Evolutionary conservation across 202 grass and related monocot species (phyloP).

Genomic region (Schoenoplectus tabernaemontani): DNA sequence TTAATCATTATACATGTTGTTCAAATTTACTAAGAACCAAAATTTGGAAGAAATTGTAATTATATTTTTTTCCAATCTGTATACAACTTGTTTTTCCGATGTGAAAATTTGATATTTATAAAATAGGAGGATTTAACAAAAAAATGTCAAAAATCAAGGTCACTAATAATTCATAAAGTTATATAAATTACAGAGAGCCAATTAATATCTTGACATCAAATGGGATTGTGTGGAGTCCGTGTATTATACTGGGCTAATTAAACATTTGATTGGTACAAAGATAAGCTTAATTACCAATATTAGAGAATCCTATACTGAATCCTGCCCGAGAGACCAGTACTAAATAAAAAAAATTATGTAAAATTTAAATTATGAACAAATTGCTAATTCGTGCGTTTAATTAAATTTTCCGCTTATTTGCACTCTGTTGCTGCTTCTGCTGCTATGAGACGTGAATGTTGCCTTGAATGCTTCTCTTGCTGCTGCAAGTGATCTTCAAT

Average conservation of each 20-base stretch:
- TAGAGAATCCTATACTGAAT: neutral
- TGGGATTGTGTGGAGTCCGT: too few species aligned
- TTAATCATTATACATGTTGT: too few species aligned
- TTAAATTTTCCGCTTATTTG: conserved; percentile 52
- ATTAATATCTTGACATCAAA: neutral
- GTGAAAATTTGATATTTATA: neutral
- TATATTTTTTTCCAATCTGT: neutral
- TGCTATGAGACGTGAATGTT: conserved; percentile 92
- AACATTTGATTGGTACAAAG: too few species aligned
- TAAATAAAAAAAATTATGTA: neutral
- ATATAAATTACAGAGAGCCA: neutral
- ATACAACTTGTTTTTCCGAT: neutral
- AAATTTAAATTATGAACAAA: neutral
- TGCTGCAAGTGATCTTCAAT: conserved; percentile 31
- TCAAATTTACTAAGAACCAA: neutral
- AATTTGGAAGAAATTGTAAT: neutral
- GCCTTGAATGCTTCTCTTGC: conserved; percentile 64
- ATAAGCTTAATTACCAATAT: too few species aligned
- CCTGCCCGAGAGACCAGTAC: neutral
- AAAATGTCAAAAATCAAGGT: neutral
- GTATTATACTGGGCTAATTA: too few species aligned
- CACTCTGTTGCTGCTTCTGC: conserved; percentile 86
- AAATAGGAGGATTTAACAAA: neutral
- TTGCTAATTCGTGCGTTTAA: neutral
- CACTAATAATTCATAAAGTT: neutral